Evolutionary conservation across 2,329 filamentous ascomycete species (phyloP), one percentile per base, ranked within the genome.

Genomic region (Diaporthe sp.): DNA sequence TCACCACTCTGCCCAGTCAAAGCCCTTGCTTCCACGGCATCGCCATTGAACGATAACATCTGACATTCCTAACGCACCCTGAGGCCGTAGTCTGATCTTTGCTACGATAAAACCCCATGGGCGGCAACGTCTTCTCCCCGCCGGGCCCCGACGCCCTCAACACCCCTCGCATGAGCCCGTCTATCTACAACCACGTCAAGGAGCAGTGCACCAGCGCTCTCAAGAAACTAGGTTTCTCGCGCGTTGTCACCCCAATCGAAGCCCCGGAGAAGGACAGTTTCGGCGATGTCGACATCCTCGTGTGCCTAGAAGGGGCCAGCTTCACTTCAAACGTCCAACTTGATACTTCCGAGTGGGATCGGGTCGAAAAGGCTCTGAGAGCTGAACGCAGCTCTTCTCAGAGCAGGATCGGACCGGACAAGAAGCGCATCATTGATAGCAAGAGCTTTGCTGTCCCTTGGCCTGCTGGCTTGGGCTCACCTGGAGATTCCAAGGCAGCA

Each of bases 241-340:
- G 84, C 10, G 90, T 94, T 6, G 88, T 87, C 0, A 87, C 89
- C 0, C 92, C 94, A 0, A 89, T 93, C 39, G 93, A 95, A 78
- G 93, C 90, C 0, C 94, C 94, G 0, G 92, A 82, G 1, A 97
- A 97, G 82, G 57, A 78, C 0, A 90, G 92, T 78, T 89, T 91
- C 79, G 95, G 94, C 28, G 95, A 97, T 78, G 85, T 97, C 51
- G 94, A 97, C 82, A 87, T 96, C 75, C 82, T 95, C 1, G 88
- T 94, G 1, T 84, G 86, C 0, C 72, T 81, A 0, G 80, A 81
- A 65, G 70, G 62, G 2, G 51, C 57, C 25, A 13, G 10, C 19
- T 55, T 55, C 25, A 39, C 44, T 34, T 19, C 31, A 4, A 39
- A 17, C 7, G 51, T 28, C 25, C 7, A 55, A 4, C 25, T 57